Evolutionary conservation across 352 stramenopile genomes (phyloP).

Genomic region (Pythium plurisporium): DNA sequence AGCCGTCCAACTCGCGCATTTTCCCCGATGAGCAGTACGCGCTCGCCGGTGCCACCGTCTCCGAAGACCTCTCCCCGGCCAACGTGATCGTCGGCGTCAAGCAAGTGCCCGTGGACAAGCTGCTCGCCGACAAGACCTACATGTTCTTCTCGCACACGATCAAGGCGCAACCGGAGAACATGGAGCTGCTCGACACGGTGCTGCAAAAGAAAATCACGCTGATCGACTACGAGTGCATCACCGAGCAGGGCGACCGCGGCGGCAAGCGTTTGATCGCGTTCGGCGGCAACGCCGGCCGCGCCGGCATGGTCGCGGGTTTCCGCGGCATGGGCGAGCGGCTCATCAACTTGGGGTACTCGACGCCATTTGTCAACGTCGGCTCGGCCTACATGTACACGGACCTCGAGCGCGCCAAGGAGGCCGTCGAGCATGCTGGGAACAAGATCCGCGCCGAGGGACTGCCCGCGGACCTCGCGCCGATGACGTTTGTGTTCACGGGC

Average conservation of each 20-base stretch:
- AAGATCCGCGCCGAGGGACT: constrained; percentile 82
- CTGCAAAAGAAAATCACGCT: constrained; percentile 90
- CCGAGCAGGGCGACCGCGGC: constrained; percentile 64
- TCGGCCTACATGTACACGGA: constrained; percentile 94
- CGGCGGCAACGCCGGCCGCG: constrained; percentile 91
- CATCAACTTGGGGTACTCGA: constrained; percentile 90
- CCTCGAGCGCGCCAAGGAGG: constrained; percentile 85
- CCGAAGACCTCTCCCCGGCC: constrained; percentile 83
- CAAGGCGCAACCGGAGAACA: constrained; percentile 96
- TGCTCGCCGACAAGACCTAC: constrained; percentile 92
- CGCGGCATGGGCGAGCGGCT: constrained; percentile 91
- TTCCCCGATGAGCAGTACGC: constrained; percentile 93
- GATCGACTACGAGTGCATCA: constrained; percentile 97
- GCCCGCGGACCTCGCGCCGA: constrained; percentile 63
- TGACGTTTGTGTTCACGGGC: constrained; percentile 93
- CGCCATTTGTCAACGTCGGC: constrained; percentile 92
- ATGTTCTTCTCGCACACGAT: constrained; percentile 97
- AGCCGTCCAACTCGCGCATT: constrained; percentile 89
- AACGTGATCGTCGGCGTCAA: constrained; percentile 96
- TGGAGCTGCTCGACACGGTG: constrained; percentile 91
- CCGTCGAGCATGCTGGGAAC: constrained; percentile 74
- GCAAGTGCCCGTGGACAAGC: constrained; percentile 76
- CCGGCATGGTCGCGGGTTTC: constrained; percentile 93
- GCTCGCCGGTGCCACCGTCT: constrained; percentile 82
- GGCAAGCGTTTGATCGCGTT: constrained; percentile 92